Percentiles rank a stretch among this genome's conserved stretches.
phyloP scores from a whole-genome alignment of 305 asterid genomes.

The Fraxinus albicans region DNA sequence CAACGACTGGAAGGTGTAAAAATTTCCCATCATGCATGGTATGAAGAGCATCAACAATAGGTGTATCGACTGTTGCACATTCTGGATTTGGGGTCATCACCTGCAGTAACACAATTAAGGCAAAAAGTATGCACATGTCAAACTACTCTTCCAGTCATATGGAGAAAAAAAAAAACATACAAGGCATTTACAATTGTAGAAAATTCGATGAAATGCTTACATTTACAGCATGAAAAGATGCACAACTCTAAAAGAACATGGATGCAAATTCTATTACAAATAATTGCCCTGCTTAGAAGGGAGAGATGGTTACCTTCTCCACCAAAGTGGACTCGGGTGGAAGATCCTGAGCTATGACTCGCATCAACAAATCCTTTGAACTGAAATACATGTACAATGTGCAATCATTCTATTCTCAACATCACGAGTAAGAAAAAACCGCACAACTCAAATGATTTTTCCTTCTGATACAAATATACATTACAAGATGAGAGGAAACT shows the following conservation, averaged over 20 bases:
- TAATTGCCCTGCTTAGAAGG: not conserved
- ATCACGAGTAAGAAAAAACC: not conserved
- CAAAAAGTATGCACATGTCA: not conserved
- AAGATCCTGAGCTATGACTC: conserved; percentile 86
- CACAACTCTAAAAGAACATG: not conserved
- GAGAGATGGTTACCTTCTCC: conserved; percentile 56
- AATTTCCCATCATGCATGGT: conserved; percentile 95
- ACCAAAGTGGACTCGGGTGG: conserved; percentile 77
- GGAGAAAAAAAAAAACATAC: not conserved
- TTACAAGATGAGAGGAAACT: conserved; percentile 33
- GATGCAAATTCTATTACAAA: not conserved
- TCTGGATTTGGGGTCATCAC: conserved; percentile 98
- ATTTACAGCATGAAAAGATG: not conserved
- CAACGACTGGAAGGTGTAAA: conserved; percentile 87
- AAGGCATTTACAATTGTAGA: not conserved
- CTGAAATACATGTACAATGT: conserved; percentile 32
- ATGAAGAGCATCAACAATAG: conserved; percentile 97
- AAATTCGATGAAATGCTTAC: not conserved
- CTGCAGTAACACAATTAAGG: conserved; percentile 35
- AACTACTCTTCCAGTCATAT: not conserved
- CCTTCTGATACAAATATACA: not conserved
- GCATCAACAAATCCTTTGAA: conserved; percentile 91
- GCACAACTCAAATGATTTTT: not conserved
- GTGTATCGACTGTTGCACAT: conserved; percentile 78
- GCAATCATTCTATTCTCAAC: not conserved